Evolutionary conservation across 805 yeast species (phyloP), one percentile per base, ranked within the genome.

Genomic region (Metschnikowia anglica): DNA sequence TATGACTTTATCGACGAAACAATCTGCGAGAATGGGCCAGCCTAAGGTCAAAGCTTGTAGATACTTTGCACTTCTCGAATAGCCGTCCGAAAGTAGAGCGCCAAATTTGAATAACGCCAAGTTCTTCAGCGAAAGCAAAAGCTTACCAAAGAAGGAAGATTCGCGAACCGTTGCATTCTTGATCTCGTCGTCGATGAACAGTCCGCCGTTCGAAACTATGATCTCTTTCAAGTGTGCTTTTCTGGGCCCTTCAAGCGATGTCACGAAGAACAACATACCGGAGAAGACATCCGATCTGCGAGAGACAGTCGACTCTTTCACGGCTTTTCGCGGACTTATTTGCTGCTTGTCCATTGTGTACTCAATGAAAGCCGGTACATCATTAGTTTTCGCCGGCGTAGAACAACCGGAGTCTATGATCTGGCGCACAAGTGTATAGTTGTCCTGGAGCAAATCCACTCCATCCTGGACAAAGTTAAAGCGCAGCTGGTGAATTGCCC

Each of bases 21-120:
- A 56, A 43, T 76, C 74, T 2, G 87, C 80, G 23, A 89, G 55
- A 15, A 85, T 74, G 2, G 97, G 97, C 96, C 96, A 88, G 2
- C 91, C 90, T 33, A 88, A 57, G 0, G 91, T 86, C 13, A 88
- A 60, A 2, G 84, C 80, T 55, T 87, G 93, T 8, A 89, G 59
- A 58, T 84, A 89, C 55, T 88, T 89, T 7, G 81, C 72, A 36
- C 89, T 86, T 27, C 96, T 66, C 15, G 77, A 70, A 43, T 76
- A 73, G 23, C 70, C 71, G 28, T 73, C 73, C 0, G 91, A 73
- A 1, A 89, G 62, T 25, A 86, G 66, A 1, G 90, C 90, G 1
- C 76, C 88, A 63, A 88, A 86, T 27, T 17, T 34, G 33, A 17
- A 44, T 13, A 20, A 9, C 19, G 27, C 26, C 24, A 34, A 30